Conservation (phyloP, 1,139 yeast species). For the Saccharomyces uvarum region DNA sequence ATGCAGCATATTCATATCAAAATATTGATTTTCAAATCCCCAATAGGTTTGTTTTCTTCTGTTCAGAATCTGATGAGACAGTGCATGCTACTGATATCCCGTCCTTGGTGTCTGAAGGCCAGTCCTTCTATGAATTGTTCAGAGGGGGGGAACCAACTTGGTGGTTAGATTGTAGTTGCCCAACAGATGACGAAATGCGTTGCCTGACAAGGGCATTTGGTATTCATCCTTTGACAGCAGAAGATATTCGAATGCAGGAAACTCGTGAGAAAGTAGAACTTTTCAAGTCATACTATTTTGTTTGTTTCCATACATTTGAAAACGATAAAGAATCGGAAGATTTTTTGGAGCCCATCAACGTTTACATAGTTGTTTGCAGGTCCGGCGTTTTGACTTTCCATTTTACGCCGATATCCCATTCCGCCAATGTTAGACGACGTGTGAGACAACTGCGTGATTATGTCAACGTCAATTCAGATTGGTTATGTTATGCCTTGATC, state of each 20-base stretch:
- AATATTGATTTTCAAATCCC: constrained; percentile 35
- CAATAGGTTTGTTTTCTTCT: constrained; percentile 76
- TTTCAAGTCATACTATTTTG: constrained; percentile 67
- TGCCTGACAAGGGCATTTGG: constrained; percentile 63
- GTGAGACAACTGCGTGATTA: constrained; percentile 85
- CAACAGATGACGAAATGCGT: constrained; percentile 63
- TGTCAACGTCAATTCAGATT: constrained; percentile 80
- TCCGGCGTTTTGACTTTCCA: constrained; percentile 83
- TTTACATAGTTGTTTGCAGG: constrained; percentile 79
- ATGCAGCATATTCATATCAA: constrained; percentile 7
- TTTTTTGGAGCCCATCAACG: constrained; percentile 81
- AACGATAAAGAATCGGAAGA: constrained; percentile 71
- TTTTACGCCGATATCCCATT: constrained; percentile 71
- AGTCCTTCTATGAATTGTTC: constrained; percentile 59
- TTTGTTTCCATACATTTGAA: constrained; percentile 76
- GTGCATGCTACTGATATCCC: constrained; percentile 84
- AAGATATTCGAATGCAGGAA: constrained; percentile 79
- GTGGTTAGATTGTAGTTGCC: constrained; percentile 73
- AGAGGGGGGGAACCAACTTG: constrained; percentile 43
- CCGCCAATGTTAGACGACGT: constrained; percentile 84
- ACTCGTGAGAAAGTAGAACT: constrained; percentile 79
- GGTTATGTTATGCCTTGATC: constrained; percentile 88
- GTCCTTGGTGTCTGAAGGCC: constrained; percentile 57
- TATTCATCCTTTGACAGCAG: constrained; percentile 76
- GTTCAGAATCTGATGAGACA: constrained; percentile 76